Percentiles rank a stretch among this genome's conserved stretches.
These are phyloP conservation scores for Tetraselmis chui DNA, from an alignment of 139 green algal species.

Conservation along the genomic window DNA sequence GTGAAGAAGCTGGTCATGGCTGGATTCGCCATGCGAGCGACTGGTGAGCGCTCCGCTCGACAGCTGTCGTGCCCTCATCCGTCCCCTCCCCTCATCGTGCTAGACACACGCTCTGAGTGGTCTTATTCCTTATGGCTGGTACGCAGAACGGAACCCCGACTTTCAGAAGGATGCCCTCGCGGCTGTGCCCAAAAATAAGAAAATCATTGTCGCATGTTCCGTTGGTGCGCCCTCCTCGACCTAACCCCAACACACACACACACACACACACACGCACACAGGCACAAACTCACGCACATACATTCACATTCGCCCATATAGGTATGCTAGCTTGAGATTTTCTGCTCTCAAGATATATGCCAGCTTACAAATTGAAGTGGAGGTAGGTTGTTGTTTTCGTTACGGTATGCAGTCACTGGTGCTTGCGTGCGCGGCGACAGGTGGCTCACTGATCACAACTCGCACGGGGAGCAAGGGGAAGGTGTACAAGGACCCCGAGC, in stretches of 20 bases:
- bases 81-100: too few relatives aligned
- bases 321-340: too few relatives aligned
- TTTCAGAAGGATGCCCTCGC: conserved; percentile 21
- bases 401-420: too few relatives aligned
- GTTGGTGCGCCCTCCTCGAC: conserved; percentile 19
- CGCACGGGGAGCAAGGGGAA: not conserved
- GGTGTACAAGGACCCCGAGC: conserved; percentile 45
- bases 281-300: too few relatives aligned
- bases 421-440: too few relatives aligned
- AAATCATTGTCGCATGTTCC: conserved; percentile 37
- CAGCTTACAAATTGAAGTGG: too few relatives aligned
- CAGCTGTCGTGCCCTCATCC: too few relatives aligned
- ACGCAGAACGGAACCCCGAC: conserved; percentile 62
- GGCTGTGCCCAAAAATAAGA: conserved; percentile 23
- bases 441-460: not conserved
- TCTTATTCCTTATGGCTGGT: conserved; percentile 1
- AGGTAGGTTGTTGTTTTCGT: too few relatives aligned
- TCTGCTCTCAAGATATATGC: too few relatives aligned
- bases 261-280: too few relatives aligned
- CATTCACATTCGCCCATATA: too few relatives aligned
- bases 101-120: too few relatives aligned
- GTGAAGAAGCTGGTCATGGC: conserved; percentile 62
- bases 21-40: conserved; percentile 55
- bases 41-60: conserved; percentile 24
- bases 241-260: not conserved